Evolutionary conservation across 768 basidiomycete species (phyloP), one percentile per base, ranked within the genome.

Genomic region (Boletellus ananas): DNA sequence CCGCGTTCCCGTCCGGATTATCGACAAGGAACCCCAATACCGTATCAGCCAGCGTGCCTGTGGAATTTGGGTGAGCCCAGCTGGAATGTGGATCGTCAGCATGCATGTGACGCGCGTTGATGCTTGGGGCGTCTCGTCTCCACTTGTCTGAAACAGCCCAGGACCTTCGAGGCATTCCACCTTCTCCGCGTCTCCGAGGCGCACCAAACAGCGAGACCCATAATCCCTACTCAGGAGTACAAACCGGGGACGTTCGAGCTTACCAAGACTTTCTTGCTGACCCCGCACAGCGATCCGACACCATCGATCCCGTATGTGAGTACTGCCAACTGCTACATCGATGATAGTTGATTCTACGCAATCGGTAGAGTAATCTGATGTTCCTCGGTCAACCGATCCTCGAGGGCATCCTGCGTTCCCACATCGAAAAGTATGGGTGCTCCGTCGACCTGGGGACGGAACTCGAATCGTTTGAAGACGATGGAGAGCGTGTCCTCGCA

Each of bases 1-100:
- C 58, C 70, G 72, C 7, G 62, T 80, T 14, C 69, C 75, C 7
- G 74, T 81, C 6, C 76, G 78, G 17, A 72, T 83, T 18, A 74
- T 83, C 37, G 75, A 82, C 47, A 78, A 76, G 52, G 71, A 70
- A 46, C 57, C 65, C 0, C 45, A 63, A 1, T 64, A 69, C 10
- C 67, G 62, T 12, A 52, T 70, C n/a, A 73, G 73, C 6, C 70
- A 73, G 49, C 71, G 76, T 2, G 73, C 69, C 6, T 61, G 62
- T 4, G 74, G 68, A 1, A 56, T 78, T 20, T 73, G 72, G 70
- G 74, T 73, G 37, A 23, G 64, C 33, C 43, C 3, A 14, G n/a
- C 21, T 25, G 2, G 5, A 38, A 38, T 2, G 9, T 6, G 4
- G 9, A 10, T 36, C 6, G 17, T 35, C 6, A 6, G 10, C 23